Conservation (phyloP, 176 grass and related monocot species). For the Phoenix roebelenii region DNA sequence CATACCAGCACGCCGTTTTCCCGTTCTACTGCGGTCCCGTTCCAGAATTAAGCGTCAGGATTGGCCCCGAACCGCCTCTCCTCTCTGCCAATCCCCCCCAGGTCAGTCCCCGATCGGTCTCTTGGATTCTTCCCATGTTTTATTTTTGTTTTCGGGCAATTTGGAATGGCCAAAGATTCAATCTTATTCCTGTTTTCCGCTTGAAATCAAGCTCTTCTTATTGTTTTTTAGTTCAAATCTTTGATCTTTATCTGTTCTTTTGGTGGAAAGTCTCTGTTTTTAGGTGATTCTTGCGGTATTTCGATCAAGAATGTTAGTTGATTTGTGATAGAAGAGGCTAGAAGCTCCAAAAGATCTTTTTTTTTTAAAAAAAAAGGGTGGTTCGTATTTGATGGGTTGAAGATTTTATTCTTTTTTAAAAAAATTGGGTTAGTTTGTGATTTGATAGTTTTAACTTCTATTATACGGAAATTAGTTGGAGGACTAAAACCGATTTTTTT, state of each 20-base stretch:
- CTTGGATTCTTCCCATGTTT: constrained; percentile 26
- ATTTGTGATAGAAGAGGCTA: too few relatives aligned
- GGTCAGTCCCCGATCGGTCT: constrained; percentile 37
- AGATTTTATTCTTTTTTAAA: neutral
- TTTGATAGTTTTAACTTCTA: too few relatives aligned
- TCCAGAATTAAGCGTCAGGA: constrained; percentile 9
- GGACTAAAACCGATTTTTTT: neutral
- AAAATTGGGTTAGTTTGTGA: too few relatives aligned
- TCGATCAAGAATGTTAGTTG: constrained; percentile 15
- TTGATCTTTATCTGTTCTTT: constrained; percentile 12
- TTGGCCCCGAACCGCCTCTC: constrained; percentile 21
- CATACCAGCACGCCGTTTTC: constrained; percentile 30
- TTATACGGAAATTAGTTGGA: too few relatives aligned
- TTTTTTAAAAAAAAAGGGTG: too few relatives aligned
- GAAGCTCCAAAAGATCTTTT: too few relatives aligned
- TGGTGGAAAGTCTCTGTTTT: constrained; percentile 1
- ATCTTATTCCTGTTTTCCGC: constrained; percentile 18
- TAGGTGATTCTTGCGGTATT: constrained; percentile 14
- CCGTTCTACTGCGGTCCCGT: constrained; percentile 6
- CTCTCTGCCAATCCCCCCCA: constrained; percentile 22
- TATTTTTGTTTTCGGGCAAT: constrained; percentile 39
- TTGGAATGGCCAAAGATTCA: constrained; percentile 25
- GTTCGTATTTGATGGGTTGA: too few relatives aligned
- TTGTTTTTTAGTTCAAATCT: constrained; percentile 25
- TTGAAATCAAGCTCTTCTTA: constrained; percentile 30